Evolutionary conservation across 495 filamentous ascomycete genomes (phyloP).

Genomic region (Oidiodendron maius): DNA sequence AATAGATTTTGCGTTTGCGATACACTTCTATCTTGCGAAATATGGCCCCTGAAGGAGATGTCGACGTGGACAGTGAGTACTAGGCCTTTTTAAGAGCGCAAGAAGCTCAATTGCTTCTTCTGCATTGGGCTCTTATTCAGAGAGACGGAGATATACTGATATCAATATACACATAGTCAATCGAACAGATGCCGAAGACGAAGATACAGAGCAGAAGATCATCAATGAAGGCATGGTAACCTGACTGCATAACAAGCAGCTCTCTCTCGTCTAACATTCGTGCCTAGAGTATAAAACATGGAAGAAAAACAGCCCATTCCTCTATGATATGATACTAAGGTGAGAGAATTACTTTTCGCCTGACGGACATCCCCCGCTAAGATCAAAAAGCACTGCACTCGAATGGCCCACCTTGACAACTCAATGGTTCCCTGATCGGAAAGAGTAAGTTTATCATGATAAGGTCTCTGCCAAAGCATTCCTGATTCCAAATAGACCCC

Average conservation of each 20-base stretch:
- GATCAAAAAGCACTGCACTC: slow-evolving; percentile 63
- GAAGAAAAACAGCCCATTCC: slow-evolving; percentile 99
- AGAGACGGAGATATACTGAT: not conserved
- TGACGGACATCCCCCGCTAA: slow-evolving; percentile 2
- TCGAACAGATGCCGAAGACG: slow-evolving; percentile 17
- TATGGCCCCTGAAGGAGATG: too few species aligned
- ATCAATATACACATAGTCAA: slow-evolving; percentile 6
- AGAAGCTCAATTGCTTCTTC: not conserved
- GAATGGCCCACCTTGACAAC: slow-evolving; percentile 98
- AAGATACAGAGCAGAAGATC: slow-evolving; percentile 58
- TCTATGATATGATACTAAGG: slow-evolving; percentile 94
- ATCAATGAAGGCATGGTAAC: slow-evolving; percentile 76
- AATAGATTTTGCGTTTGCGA: too few species aligned
- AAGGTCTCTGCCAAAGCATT: not conserved
- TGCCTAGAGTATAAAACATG: slow-evolving; percentile 95
- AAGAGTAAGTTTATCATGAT: slow-evolving; percentile 52
- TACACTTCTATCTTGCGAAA: too few species aligned
- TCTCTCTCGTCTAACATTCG: not conserved
- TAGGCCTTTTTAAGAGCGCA: not conserved
- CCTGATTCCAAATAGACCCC: slow-evolving; percentile 39
- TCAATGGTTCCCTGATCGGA: slow-evolving; percentile 97
- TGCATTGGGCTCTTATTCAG: not conserved
- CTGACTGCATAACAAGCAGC: not conserved
- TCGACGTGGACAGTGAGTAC: slow-evolving; percentile 23
- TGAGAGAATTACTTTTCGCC: slow-evolving; percentile 17